A percentile compares a stretch with the other conserved stretches of the same genome.
Conservation (phyloP, 129 eudicot species). For the Escallonia herrerae region DNA sequence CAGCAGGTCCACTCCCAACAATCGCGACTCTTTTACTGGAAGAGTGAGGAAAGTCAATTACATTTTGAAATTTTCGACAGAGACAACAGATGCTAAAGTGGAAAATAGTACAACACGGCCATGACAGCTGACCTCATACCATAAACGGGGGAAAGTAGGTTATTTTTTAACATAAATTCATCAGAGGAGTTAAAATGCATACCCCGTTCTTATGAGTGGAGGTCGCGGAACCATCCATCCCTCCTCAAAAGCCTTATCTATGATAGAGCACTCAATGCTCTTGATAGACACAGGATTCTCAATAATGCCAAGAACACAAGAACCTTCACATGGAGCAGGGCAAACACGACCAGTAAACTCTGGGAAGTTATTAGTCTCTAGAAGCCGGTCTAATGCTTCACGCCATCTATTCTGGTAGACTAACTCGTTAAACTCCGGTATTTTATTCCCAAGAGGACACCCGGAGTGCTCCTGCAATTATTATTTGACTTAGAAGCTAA, state of each 20-base stretch:
- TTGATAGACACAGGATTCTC: conserved; percentile 97
- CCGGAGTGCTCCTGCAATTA: conserved; percentile 78
- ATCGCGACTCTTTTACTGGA: conserved; percentile 85
- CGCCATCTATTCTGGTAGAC: conserved; percentile 99
- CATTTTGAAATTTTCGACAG: too few species aligned
- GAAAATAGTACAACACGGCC: not conserved
- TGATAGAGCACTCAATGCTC: conserved; percentile 88
- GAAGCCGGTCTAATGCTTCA: conserved; percentile 91
- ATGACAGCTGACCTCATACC: not conserved
- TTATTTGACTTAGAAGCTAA: not conserved
- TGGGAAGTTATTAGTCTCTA: conserved; percentile 95
- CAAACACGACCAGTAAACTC: conserved; percentile 99
- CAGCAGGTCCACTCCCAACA: conserved; percentile 98
- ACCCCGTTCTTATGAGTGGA: conserved; percentile 83
- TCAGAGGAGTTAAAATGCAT: conserved; percentile 3
- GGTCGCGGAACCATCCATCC: conserved; percentile 99
- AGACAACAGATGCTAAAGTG: not conserved
- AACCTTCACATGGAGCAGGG: conserved; percentile 99
- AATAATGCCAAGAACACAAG: conserved; percentile 97
- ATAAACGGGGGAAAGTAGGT: too few species aligned
- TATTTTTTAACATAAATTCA: too few species aligned
- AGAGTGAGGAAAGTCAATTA: not conserved
- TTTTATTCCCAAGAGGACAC: conserved; percentile 97
- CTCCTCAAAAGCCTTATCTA: conserved; percentile 94
- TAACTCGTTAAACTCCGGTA: conserved; percentile 92